Base-by-base conservation (phyloP, 805 yeast genomes). In the Monosporozyma siamensis region DNA sequence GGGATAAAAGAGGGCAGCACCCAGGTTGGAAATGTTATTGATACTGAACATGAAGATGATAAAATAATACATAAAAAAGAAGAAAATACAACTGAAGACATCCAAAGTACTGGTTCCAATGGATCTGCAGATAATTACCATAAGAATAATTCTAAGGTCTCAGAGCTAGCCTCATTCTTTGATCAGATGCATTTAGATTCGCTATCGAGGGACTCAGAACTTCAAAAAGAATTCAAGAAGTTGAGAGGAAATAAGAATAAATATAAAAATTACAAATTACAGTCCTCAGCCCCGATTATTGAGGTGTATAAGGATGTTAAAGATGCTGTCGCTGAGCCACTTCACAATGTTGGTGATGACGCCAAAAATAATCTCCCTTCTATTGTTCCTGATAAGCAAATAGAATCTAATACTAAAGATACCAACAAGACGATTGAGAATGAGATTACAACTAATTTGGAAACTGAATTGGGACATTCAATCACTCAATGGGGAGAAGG, bases 241-340 rank as follows among this genome's bases (percentile, higher is more conserved):
- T 67, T 72, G 44, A 78, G 81, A 47, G 56, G 85, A 34, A 70
- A 76, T 35, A 69, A 65, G 48, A 71, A 78, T 50, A 74, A 80
- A 51, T 77, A 78, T 56, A 70, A 79, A 46, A 86, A 90, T 0
- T 66, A 70, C 11, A 88, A 92, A 6, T 75, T 86, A 40, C 77
- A 78, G 20, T 74, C 79, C 1, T 78, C 92, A 1, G 80, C 75
- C 45, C 97, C 98, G 0, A 82, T 86, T 43, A 97, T 89, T 18
- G 96, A 89, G 52, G 82, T 92, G 21, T 92, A 83, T 58, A 80
- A 86, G 50, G 81, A 85, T 54, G 92, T 85, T 10, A 79, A 81
- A 46, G 97, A 89, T 63, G 96, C 94, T 1, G 92, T 87, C 6
- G 82, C 76, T 43, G 78, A 72, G 44, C 68, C 68, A 14, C 54